Evolutionary conservation across 2,329 filamentous ascomycete species (phyloP).

Genomic region (Chalaropsis thielavioides): DNA sequence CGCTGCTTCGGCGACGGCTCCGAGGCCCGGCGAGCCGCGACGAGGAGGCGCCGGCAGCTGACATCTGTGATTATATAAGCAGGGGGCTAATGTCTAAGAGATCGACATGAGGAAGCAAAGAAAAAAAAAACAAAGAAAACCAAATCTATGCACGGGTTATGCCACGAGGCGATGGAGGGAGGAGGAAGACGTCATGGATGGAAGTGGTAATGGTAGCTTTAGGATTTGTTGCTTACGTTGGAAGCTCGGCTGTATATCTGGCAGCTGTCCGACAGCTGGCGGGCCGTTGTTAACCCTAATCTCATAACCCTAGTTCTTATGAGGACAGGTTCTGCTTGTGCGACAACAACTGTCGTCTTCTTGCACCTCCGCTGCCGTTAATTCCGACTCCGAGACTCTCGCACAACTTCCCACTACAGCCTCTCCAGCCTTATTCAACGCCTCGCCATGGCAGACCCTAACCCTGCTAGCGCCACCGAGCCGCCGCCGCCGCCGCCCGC

Average conservation of each 20-base stretch:
- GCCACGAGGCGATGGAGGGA: slow-evolving; percentile 17
- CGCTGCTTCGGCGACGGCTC: slow-evolving; percentile 26
- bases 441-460: not conserved
- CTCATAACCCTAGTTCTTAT: not conserved
- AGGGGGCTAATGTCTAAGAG: not conserved
- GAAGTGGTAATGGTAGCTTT: not conserved
- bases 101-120: not conserved
- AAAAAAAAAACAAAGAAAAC: slow-evolving; percentile 18
- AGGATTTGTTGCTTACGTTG: not conserved
- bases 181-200: slow-evolving; percentile 23
- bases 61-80: slow-evolving; percentile 18
- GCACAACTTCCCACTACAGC: too few species aligned
- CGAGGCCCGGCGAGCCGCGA: slow-evolving; percentile 7
- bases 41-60: slow-evolving; percentile 16
- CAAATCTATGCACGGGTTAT: not conserved
- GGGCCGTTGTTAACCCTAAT: not conserved
- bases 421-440: too few species aligned
- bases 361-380: too few species aligned
- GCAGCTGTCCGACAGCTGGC: not conserved
- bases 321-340: not conserved
- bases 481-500: too few species aligned
- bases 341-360: too few species aligned
- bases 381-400: too few species aligned
- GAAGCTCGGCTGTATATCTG: too few species aligned
- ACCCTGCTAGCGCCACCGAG: not conserved